Evolutionary conservation across 2,329 filamentous ascomycete species (phyloP), one percentile per base, ranked within the genome.

Genomic region (Botrytis galanthina): DNA sequence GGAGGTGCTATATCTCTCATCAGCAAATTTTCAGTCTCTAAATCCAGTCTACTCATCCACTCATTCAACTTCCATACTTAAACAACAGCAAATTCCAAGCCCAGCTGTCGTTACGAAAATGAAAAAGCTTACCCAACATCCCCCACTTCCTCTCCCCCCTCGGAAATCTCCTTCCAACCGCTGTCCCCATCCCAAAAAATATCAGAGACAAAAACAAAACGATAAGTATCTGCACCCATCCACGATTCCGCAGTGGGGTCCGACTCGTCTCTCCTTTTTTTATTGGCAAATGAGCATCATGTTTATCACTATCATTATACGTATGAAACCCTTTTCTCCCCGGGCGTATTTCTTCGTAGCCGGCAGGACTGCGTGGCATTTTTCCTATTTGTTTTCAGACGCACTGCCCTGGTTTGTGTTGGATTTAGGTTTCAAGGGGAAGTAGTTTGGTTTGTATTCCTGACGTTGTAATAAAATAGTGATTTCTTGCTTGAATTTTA

Each of bases 161-260:
- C 18, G 48, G n/a, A 32, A 26, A 14, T 48, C 18, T 59, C 10
- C 66, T n/a, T 7, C 48, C 66, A 29, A 20, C 18, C 8, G 5
- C 10, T 0, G 14, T n/a, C 8, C 66, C 66, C 12, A 69, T 5
- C n/a, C 66, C 66, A 9, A 69, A 32, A 6, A 32, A 69, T 3
- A 57, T 4, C 37, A 57, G 29, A 8, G 66, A 57, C 29, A 69
- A 9, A 26, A 69, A 4, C 3, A 16, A 10, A 4, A 69, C 10
- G 0, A 69, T 16, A 26, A 69, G 35, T 44, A 69, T 32, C 66
- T 69, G 66, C 29, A 69, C 48, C 66, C 66, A 69, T 26, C 48
- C 66, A 1, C 26, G 48, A 32, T 69, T 57, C 1, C 35, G 51
- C 26, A 57, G 14, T 16, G 66, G 66, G 1, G 8, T 9, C 7